Base-by-base conservation (phyloP, 2,329 filamentous ascomycete species). In the Colletotrichum lini region DNA sequence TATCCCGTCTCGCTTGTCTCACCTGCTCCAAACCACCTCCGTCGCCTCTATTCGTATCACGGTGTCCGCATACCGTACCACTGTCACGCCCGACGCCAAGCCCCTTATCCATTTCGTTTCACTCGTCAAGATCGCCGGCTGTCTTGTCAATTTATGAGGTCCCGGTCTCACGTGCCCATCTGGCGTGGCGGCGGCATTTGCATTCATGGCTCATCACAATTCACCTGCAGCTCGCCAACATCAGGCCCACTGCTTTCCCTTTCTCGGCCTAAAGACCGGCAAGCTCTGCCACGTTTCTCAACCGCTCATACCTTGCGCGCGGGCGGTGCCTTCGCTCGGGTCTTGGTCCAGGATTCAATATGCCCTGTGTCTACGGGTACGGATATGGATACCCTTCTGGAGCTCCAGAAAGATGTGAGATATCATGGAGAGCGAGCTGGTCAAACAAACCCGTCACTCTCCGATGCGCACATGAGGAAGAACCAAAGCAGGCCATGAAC, bases 201-300 rank as follows among this genome's bases (percentile, higher is more conserved):
- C 47, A 35, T 42, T 15, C 54, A 53, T 23, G n/a, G 12, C 40
- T 45, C 18, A 30, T 68, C 65, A 71, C n/a, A 53, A 63, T 26
- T 68, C 65, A 49, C 53, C 68, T 71, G 68, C 65, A 68, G 58
- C 65, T 62, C 58, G 58, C 58, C 68, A 49, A 57, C 52, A 67
- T 49, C 18, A 35, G 56, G 21, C 44, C 47, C 52, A 50, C 64
- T 40, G 26, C 64, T 21, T 56, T 35, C 21, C 40, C 42, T 56
- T 40, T 30, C 16, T 12, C 18, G 12, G 26, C 9, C 15, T 30
- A 42, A n/a, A 26, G 56, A 8, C 21, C 12, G n/a, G 21, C n/a
- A 23, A 21, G 26, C 16, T 40, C 21, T 30, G 35, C 30, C n/a
- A 38, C 49, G 26, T 23, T 40, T 44, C 42, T 45, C 47, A 23